Base-by-base conservation (phyloP, 129 eudicot genomes). In the Smallanthus sonchifolius region DNA sequence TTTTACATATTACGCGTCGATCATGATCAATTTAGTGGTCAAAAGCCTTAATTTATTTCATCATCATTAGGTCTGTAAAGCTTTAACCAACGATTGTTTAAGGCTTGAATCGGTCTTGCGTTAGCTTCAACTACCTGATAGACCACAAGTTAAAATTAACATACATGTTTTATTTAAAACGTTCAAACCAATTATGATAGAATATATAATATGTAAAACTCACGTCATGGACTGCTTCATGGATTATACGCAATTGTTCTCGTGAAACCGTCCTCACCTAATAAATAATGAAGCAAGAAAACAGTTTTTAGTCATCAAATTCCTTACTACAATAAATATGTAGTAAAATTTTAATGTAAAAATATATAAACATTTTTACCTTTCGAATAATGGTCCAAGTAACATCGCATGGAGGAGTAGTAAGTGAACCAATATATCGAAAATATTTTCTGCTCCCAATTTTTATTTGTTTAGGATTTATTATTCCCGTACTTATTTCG, bases 351-450 rank as follows among this genome's bases (percentile, higher is more conserved):
- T 24, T 24, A 19, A 6, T 55, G 20, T 55, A 55, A 9, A 55
- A 19, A 56, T 20, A 56, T 20, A 7, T 56, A 7, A 52, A 17
- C 3, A 52, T 6, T 16, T 16, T 48, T 45, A 81, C 84, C 81
- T 75, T 81, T 34, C 37, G 77, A 44, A 69, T 70, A 34, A 81
- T 57, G 36, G 84, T 81, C 84, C 84, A 81, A 61, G 7, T 75
- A 61, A 81, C 84, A 60, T 55, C 16, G 11, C 80, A 81, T 10
- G 84, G 81, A 16, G 84, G 84, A 69, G 76, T 75, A 24, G 81
- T 81, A 44, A 81, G 78, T 28, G 84, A 81, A n/a, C 84, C 80
- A 62, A 74, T 68, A 43, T 80, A 80, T 19, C 80, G 63, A 64
- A 61, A 80, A 69, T 74, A 80, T 37, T 59, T 62, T 37, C 72